Conservation (phyloP, 768 basidiomycete genomes). For the Termitomyces sp. region DNA sequence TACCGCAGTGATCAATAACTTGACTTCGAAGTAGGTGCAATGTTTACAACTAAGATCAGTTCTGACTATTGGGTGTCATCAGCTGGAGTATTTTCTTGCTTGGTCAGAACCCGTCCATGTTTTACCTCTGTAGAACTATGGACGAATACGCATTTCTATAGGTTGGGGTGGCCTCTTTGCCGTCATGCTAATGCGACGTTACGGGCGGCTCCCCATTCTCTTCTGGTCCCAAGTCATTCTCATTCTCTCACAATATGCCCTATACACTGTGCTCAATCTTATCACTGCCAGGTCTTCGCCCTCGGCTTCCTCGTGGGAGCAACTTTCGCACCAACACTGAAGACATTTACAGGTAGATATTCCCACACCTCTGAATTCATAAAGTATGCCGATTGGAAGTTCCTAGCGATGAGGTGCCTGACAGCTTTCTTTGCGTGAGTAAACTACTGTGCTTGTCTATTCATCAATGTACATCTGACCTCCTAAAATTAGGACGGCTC, state of each 20-base stretch:
- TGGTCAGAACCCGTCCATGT: constrained; percentile 25
- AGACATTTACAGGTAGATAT: constrained; percentile 44
- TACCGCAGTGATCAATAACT: constrained; percentile 53
- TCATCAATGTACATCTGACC: not conserved
- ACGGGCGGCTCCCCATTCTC: constrained; percentile 61
- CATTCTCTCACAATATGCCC: constrained; percentile 3
- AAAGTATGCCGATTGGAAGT: not conserved
- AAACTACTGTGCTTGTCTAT: not conserved
- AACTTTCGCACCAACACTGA: constrained; percentile 51
- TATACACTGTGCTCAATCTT: not conserved
- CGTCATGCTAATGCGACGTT: constrained; percentile 62
- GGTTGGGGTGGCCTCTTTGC: constrained; percentile 61
- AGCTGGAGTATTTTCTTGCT: constrained; percentile 68
- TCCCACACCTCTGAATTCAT: not conserved
- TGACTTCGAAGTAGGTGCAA: constrained; percentile 49
- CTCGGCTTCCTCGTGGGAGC: constrained; percentile 57
- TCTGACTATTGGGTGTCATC: not conserved
- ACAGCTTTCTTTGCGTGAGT: constrained; percentile 53
- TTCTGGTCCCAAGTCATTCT: constrained; percentile 68
- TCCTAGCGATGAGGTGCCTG: constrained; percentile 54
- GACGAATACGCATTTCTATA: constrained; percentile 11
- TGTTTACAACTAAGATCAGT: not conserved
- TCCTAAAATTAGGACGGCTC: constrained; percentile 18
- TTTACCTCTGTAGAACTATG: not conserved
- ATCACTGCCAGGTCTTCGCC: constrained; percentile 40